Base-by-base conservation (phyloP, 352 stramenopile genomes). In the Pythium guiyangense region DNA sequence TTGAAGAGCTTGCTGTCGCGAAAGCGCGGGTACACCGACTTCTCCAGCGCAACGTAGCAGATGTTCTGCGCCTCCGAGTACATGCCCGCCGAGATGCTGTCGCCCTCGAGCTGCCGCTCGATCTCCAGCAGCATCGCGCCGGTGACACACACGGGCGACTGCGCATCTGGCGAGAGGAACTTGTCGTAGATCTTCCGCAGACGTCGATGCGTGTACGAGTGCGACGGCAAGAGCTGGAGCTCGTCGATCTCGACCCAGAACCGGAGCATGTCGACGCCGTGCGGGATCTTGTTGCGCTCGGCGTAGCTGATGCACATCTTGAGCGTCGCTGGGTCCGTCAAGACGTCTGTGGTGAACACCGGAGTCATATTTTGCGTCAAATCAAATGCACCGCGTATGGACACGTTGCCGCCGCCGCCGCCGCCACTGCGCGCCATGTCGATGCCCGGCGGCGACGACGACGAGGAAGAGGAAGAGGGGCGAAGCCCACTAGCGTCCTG, bases 111-210 rank as follows among this genome's bases (percentile, higher is more conserved):
- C 29, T 74, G 66, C 3, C 71, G 62, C 52, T 90, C 69, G n/a
- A 93, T 90, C 1, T 86, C 83, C 4, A 58, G 49, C 17, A 89
- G 72, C 80, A 93, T 91, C 15, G 70, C 66, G 6, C 60, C 65
- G 0, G 80, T 90, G 4, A 93, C 81, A 39, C 83, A 93, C 54
- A 93, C 81, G 6, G 83, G 83, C 14, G 77, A 89, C 15, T 63
- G 69, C 5, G 83, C 83, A 9, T 89, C 74, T 0, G 79, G 78
- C 0, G 80, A 90, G 9, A 93, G 52, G 47, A 93, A 93, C 62
- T 93, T 93, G 70, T 93, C 79, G 67, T 93, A 93, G 63, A 93
- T 91, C 53, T 93, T 90, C 37, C 69, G 83, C 17, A 93, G 71
- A 10, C 82, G 76, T 2, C 81, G 81, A 53, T 90, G 74, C 15